Percentiles rank a stretch among this genome's conserved stretches.
Conservation (phyloP, 257 asterid genomes). For the Paulownia fortunei region DNA sequence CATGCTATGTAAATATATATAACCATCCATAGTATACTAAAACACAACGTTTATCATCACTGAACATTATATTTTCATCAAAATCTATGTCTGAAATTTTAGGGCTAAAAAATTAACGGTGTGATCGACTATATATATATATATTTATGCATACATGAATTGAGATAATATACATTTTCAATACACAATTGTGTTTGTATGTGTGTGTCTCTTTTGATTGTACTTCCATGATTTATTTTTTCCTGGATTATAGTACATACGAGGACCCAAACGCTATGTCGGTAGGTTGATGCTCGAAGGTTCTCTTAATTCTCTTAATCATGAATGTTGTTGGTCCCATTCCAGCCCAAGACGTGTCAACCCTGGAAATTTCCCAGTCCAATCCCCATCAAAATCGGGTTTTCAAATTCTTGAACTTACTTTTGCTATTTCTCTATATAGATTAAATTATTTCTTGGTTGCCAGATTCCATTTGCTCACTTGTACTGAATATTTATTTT, state of each 20-base stretch:
- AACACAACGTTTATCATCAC: too few relatives aligned
- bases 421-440: neutral
- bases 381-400: neutral
- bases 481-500: neutral
- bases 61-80: too few relatives aligned
- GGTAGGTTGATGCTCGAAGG: slow-evolving; percentile 14
- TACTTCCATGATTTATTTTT: neutral
- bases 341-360: slow-evolving; percentile 25
- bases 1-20: too few relatives aligned
- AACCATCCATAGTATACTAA: too few relatives aligned
- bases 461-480: slow-evolving; percentile 17
- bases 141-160: too few relatives aligned
- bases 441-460: neutral
- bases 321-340: slow-evolving; percentile 21
- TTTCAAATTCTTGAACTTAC: neutral
- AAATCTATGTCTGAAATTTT: too few relatives aligned
- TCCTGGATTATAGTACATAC: neutral
- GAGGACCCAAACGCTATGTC: slow-evolving; percentile 17
- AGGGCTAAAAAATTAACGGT: too few relatives aligned
- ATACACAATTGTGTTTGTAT: neutral
- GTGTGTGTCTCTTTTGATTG: neutral
- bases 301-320: neutral
- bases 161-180: too few relatives aligned
- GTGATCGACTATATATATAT: too few relatives aligned
- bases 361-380: neutral